Percentiles rank a stretch among this genome's conserved stretches.
phyloP scores from a whole-genome alignment of 768 basidiomycete species.

The Panaeolus papilionaceus region DNA sequence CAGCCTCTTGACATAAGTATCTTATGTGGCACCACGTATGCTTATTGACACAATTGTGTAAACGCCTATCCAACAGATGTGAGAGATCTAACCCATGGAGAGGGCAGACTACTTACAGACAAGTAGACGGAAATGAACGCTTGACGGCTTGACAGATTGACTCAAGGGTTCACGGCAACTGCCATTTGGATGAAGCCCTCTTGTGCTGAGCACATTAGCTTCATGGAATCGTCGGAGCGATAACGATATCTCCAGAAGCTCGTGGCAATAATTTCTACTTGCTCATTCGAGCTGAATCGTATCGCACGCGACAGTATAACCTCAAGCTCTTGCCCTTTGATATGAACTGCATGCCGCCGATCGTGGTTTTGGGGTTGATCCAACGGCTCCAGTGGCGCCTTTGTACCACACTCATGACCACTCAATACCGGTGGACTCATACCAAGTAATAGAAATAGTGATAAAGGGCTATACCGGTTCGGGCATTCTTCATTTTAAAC shows the following conservation, averaged over 20 bases:
- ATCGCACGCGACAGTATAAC: too few relatives aligned
- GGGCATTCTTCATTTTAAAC: not conserved
- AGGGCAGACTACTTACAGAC: not conserved
- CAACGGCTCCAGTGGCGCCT: not conserved
- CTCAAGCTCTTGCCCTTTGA: not conserved
- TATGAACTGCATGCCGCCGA: not conserved
- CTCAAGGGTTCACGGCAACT: not conserved
- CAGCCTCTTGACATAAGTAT: not conserved
- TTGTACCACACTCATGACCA: not conserved
- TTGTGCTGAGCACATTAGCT: not conserved
- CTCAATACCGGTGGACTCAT: too few relatives aligned
- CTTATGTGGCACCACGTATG: not conserved
- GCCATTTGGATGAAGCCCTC: not conserved
- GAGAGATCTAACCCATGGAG: not conserved
- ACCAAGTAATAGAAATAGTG: not conserved
- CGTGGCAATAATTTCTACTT: not conserved
- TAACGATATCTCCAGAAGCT: not conserved
- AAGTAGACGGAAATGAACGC: not conserved
- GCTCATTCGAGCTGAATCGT: not conserved
- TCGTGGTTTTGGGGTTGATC: slow-evolving; percentile 4
- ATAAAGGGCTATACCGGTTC: not conserved
- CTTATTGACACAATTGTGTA: not conserved
- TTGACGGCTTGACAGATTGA: not conserved
- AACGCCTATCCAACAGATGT: not conserved
- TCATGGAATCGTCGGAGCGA: not conserved